Conservation (phyloP, 352 stramenopile species). For the Pythium rhizo-oryzae region DNA sequence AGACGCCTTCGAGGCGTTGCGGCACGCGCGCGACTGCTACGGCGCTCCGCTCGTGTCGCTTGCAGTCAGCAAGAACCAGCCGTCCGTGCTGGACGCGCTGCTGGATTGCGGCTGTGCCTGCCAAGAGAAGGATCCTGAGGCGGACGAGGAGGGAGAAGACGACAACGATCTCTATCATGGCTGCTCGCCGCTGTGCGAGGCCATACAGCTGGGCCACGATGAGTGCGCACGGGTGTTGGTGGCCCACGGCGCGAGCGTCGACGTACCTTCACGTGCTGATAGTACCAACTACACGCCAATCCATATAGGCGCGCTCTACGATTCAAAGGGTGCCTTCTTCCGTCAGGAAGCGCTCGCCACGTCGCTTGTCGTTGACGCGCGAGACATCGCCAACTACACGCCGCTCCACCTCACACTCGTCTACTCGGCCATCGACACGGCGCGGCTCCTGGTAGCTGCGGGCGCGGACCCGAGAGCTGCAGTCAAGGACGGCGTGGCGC, state of each 20-base stretch:
- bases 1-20: no score
- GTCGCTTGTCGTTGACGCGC: slow-evolving; percentile 25
- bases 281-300: slow-evolving; percentile 31
- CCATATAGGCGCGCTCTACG: slow-evolving; percentile 40
- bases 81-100: no score
- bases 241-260: slow-evolving; percentile 30
- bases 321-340: slow-evolving; percentile 8
- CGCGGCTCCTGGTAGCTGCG: slow-evolving; percentile 21
- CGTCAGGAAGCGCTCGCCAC: slow-evolving; percentile 9
- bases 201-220: slow-evolving; percentile 7
- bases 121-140: not conserved
- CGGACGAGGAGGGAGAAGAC: not conserved
- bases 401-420: slow-evolving; percentile 41
- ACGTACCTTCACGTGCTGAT: slow-evolving; percentile 23
- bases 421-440: slow-evolving; percentile 32
- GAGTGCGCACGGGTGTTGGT: slow-evolving; percentile 28
- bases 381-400: slow-evolving; percentile 37
- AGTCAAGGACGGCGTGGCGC: slow-evolving; percentile 30
- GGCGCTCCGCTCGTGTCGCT: no score
- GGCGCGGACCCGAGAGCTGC: slow-evolving; percentile 34
- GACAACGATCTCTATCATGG: slow-evolving; percentile 4
- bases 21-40: no score
- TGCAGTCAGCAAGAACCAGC: no score
- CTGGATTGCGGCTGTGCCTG: no score
- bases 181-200: slow-evolving; percentile 14